These are phyloP conservation scores for Irpex sp. DNA, from an alignment of 1,284 basidiomycete species.

Conservation along the genomic window DNA sequence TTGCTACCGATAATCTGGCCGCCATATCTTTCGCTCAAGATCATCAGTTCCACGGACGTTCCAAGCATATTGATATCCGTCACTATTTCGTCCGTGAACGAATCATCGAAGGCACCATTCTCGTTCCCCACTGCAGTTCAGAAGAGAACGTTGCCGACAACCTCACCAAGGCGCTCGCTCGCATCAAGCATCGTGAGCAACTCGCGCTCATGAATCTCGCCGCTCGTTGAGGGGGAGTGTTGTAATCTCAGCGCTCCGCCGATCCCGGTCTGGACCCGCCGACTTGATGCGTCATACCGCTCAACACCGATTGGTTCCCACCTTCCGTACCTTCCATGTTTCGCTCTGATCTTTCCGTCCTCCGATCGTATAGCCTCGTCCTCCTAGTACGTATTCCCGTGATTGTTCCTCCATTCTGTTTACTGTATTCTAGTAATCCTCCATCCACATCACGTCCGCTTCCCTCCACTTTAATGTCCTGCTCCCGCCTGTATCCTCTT, in stretches of 20 bases:
- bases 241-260: not conserved
- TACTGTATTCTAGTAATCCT: too few relatives aligned
- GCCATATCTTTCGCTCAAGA: constrained; percentile 24
- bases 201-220: constrained; percentile 3
- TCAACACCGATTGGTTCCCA: too few relatives aligned
- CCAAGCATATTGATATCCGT: constrained; percentile 37
- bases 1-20: constrained; percentile 2
- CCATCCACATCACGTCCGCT: too few relatives aligned
- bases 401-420: too few relatives aligned
- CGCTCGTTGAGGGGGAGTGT: constrained; percentile 14
- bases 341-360: too few relatives aligned
- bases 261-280: not conserved
- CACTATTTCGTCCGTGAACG: constrained; percentile 32
- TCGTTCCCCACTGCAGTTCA: constrained; percentile 25
- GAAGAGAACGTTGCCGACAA: constrained; percentile 35
- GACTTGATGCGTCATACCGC: too few relatives aligned
- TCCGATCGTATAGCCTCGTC: too few relatives aligned
- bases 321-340: too few relatives aligned
- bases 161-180: constrained; percentile 35
- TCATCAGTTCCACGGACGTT: constrained; percentile 28
- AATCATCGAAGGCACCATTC: constrained; percentile 23
- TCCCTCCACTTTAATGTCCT: too few relatives aligned
- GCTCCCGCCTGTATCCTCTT: too few relatives aligned
- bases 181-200: not conserved
- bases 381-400: too few relatives aligned